Conservation (phyloP, 208 protist species). For the Trypanosoma vivax region DNA sequence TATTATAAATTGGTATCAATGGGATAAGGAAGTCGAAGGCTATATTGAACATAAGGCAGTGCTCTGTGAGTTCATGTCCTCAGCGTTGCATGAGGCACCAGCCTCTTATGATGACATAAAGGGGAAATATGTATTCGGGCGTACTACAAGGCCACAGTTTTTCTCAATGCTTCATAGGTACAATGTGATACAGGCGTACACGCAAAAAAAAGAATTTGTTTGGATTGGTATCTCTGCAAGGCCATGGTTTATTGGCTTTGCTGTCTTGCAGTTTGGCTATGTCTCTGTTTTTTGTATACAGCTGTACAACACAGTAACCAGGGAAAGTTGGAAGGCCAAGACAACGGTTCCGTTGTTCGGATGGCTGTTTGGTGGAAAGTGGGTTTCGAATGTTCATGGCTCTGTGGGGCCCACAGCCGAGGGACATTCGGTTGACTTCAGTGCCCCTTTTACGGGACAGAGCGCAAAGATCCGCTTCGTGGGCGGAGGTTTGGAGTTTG, state of each 20-base stretch:
- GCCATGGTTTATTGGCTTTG: conserved; percentile 33
- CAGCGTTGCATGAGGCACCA: conserved; percentile 2
- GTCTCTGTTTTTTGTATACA: conserved; percentile 22
- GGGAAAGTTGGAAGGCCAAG: conserved; percentile 14
- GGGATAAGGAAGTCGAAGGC: conserved; percentile 5
- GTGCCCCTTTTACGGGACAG: background rate
- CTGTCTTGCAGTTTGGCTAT: conserved; percentile 40
- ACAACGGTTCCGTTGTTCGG: conserved; percentile 2
- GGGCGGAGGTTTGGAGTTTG: background rate
- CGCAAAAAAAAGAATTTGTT: conserved; percentile 42
- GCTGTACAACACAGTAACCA: conserved; percentile 14
- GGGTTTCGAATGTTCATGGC: conserved; percentile 16
- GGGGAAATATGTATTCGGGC: conserved; percentile 28
- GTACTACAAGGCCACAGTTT: conserved; percentile 21
- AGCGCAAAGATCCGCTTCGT: background rate
- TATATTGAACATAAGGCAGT: conserved; percentile 17
- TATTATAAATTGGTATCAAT: conserved; percentile 2
- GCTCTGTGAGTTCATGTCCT: conserved; percentile 16
- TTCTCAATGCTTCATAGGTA: conserved; percentile 22
- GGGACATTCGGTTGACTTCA: conserved; percentile 25
- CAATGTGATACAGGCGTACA: conserved; percentile 21
- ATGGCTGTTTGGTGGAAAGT: conserved; percentile 16
- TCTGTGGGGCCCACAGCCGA: conserved; percentile 12
- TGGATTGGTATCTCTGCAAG: conserved; percentile 31
- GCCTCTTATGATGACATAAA: conserved; percentile 16